These are phyloP conservation scores for Lodderomyces parapsilosis DNA, from an alignment of 1,139 yeast species.

Conservation along the genomic window DNA sequence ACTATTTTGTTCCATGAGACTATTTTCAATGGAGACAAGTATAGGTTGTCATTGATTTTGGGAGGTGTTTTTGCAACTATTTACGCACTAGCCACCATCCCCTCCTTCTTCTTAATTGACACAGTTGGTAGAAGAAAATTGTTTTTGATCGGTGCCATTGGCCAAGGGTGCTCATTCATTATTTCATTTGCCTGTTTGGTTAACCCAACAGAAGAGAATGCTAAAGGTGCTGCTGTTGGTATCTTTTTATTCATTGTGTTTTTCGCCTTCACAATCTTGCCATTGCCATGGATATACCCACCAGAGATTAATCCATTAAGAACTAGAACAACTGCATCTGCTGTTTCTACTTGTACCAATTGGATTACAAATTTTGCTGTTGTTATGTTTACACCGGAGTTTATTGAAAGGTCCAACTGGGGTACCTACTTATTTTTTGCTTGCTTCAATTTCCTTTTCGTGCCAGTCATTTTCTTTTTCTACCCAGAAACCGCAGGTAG, in stretches of 20 bases:
- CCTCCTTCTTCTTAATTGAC: constrained; percentile 65
- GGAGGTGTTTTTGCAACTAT: constrained; percentile 67
- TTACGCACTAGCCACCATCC: constrained; percentile 61
- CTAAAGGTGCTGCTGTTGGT: constrained; percentile 53
- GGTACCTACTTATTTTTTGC: constrained; percentile 49
- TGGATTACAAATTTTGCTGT: constrained; percentile 49
- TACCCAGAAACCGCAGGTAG: constrained; percentile 52
- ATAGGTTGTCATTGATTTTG: constrained; percentile 53
- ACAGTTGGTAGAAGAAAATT: constrained; percentile 65
- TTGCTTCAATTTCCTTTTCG: constrained; percentile 33
- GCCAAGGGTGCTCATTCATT: constrained; percentile 42
- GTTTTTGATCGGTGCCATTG: constrained; percentile 49
- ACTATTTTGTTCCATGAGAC: constrained; percentile 62
- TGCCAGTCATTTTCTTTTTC: constrained; percentile 45
- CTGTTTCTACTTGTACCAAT: constrained; percentile 49
- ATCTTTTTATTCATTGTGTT: constrained; percentile 52
- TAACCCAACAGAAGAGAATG: constrained; percentile 27
- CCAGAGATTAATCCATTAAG: constrained; percentile 65
- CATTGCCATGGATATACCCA: constrained; percentile 60
- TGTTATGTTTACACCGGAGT: constrained; percentile 49
- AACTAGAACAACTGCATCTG: constrained; percentile 57
- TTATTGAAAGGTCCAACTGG: constrained; percentile 38
- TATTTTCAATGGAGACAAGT: constrained; percentile 38
- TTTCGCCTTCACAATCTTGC: constrained; percentile 58
- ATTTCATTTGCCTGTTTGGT: constrained; percentile 45